Evolutionary conservation across 2,329 filamentous ascomycete species (phyloP).

Genomic region (Zymoseptoria passerinii): DNA sequence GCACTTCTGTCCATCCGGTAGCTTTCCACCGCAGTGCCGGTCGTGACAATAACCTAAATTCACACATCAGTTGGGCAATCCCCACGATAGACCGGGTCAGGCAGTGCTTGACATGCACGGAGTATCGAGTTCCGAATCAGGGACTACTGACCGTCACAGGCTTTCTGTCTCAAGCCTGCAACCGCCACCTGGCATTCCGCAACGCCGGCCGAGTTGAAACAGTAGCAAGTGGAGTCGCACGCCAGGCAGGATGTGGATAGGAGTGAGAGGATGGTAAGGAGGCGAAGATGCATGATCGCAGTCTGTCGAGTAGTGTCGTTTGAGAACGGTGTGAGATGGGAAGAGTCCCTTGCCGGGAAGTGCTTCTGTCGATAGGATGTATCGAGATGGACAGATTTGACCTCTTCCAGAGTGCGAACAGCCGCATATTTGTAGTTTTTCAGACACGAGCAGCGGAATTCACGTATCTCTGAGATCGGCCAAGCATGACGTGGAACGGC

Average conservation of each 20-base stretch:
- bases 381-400: neutral
- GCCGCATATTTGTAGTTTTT: too few species aligned
- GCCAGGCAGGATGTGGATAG: neutral
- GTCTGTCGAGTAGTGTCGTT: neutral
- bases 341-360: neutral
- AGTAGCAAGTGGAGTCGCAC: neutral
- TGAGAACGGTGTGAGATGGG: neutral
- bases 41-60: neutral
- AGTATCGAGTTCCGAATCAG: too few species aligned
- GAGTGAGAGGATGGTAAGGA: neutral
- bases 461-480: too few species aligned
- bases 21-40: too few species aligned
- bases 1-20: too few species aligned
- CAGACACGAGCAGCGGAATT: too few species aligned
- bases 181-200: neutral
- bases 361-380: neutral
- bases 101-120: too few species aligned
- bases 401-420: neutral
- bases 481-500: too few species aligned
- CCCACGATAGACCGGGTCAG: too few species aligned
- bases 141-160: too few species aligned
- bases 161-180: neutral
- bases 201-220: neutral
- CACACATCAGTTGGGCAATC: too few species aligned
- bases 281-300: neutral